A percentile compares a stretch with the other conserved stretches of the same genome.
phyloP scores from a whole-genome alignment of 2,329 filamentous ascomycete genomes.

The Aspergillus unguis region DNA sequence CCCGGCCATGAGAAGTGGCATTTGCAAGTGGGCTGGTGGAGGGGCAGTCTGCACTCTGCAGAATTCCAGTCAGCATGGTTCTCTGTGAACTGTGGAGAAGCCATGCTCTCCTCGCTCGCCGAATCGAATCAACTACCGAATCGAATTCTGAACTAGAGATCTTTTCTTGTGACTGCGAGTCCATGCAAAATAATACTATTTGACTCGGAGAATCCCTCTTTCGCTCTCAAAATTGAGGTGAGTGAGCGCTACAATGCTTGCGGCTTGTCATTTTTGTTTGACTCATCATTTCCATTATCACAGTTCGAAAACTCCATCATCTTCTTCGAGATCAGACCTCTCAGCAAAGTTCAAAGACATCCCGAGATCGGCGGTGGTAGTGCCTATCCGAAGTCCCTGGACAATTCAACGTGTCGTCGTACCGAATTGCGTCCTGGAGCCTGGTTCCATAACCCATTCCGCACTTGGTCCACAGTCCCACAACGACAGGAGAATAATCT shows the following conservation, averaged over 20 bases:
- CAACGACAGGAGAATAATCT: not conserved
- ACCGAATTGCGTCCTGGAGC: not conserved
- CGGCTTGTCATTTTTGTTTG: not conserved
- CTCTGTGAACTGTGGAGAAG: not conserved
- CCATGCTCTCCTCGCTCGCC: not conserved
- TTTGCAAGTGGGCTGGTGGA: slow-evolving; percentile 3
- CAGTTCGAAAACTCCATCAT: too few species aligned
- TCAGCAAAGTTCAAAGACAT: slow-evolving; percentile 12
- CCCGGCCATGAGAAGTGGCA: not conserved
- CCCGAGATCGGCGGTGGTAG: slow-evolving; percentile 31
- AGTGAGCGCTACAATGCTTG: not conserved
- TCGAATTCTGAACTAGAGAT: not conserved
- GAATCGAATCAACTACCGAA: not conserved
- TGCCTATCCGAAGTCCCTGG: slow-evolving; percentile 16
- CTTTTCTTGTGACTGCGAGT: not conserved
- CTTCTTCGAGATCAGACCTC: slow-evolving; percentile 21
- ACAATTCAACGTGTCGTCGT: slow-evolving; percentile 13
- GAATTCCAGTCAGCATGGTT: slow-evolving; percentile 9
- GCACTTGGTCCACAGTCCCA: slow-evolving; percentile 11
- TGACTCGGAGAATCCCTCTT: not conserved
- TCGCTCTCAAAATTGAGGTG: not conserved
- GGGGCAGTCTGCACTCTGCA: slow-evolving; percentile 15
- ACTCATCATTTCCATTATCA: not conserved
- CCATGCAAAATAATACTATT: not conserved
- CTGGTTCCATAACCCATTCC: slow-evolving; percentile 1